Conservation (phyloP, 1,139 yeast genomes). For the Diutina pseudorugosa region DNA sequence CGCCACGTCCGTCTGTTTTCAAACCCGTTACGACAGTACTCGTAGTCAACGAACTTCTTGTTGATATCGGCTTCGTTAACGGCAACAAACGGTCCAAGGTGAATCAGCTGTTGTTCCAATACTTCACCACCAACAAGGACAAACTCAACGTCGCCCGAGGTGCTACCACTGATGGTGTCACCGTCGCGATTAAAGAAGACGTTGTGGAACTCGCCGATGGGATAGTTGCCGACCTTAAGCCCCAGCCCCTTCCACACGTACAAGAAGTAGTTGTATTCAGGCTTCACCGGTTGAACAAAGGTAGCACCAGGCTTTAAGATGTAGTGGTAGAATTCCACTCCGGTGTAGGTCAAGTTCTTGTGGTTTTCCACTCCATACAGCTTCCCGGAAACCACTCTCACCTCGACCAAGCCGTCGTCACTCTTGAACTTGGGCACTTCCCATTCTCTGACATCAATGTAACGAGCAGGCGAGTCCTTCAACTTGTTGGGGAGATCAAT, state of each 20-base stretch:
- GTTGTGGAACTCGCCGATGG: slow-evolving; percentile 31
- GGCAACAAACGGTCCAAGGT: slow-evolving; percentile 86
- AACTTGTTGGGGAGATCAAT: slow-evolving; percentile 69
- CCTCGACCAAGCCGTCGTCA: slow-evolving; percentile 47
- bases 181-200: slow-evolving; percentile 57
- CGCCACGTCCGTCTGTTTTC: slow-evolving; percentile 60
- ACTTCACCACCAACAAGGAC: slow-evolving; percentile 69
- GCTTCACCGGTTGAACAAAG: slow-evolving; percentile 52
- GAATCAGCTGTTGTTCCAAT: slow-evolving; percentile 66
- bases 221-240: slow-evolving; percentile 35
- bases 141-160: slow-evolving; percentile 34
- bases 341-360: slow-evolving; percentile 74
- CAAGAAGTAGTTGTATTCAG: slow-evolving; percentile 58
- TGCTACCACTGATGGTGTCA: slow-evolving; percentile 22
- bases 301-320: slow-evolving; percentile 56
- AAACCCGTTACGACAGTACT: slow-evolving; percentile 57
- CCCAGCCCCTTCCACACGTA: slow-evolving; percentile 54
- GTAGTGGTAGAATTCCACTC: slow-evolving; percentile 66
- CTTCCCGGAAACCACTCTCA: slow-evolving; percentile 69
- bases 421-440: slow-evolving; percentile 44
- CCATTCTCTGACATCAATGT: slow-evolving; percentile 60
- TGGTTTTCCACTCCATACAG: slow-evolving; percentile 65
- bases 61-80: slow-evolving; percentile 48
- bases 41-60: slow-evolving; percentile 62
- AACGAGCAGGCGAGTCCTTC: slow-evolving; percentile 64